A percentile compares a stretch with the other conserved stretches of the same genome.
These are phyloP conservation scores for Neurospora tetraspora DNA, from an alignment of 495 filamentous ascomycete genomes.

Conservation along the genomic window DNA sequence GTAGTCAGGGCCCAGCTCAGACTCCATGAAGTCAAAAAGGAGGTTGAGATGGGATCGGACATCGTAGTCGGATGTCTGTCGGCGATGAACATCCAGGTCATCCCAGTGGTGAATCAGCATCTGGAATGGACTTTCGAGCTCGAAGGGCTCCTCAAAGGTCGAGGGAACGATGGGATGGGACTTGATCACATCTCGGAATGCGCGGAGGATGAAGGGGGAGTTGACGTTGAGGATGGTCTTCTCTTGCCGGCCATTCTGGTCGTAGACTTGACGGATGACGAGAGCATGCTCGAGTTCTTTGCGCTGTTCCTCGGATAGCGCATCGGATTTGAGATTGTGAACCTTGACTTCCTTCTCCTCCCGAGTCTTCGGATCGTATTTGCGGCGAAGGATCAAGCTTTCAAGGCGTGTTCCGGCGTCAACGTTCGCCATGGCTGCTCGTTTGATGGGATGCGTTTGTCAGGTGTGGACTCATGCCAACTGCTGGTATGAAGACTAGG, in stretches of 20 bases:
- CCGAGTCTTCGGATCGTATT: not conserved
- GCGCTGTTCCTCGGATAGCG: not conserved
- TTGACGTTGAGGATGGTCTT: conserved; percentile 31
- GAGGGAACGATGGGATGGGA: conserved; percentile 29
- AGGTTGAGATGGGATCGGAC: conserved; percentile 23
- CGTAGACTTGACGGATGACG: conserved; percentile 21
- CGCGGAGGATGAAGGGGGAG: conserved; percentile 30
- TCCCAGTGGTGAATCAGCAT: conserved; percentile 25
- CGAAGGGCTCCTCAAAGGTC: conserved; percentile 21
- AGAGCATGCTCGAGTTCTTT: conserved; percentile 20
- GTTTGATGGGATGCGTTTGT: no score
- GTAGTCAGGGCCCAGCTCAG: conserved; percentile 16
- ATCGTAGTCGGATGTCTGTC: conserved; percentile 14
- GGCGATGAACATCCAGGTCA: conserved; percentile 20
- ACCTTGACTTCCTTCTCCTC: conserved; percentile 2
- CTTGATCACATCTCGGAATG: conserved; percentile 20
- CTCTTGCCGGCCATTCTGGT: conserved; percentile 3
- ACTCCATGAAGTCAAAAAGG: conserved; percentile 25
- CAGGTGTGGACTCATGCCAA: not conserved
- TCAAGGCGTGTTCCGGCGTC: not conserved
- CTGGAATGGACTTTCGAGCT: conserved; percentile 18
- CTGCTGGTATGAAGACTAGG: not conserved
- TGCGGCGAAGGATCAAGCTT: not conserved
- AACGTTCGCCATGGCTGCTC: not conserved
- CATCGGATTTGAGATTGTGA: not conserved